Evolutionary conservation across 306 rosid genomes (phyloP), one percentile per base, ranked within the genome.

Genomic region (Quercus agrifolia): DNA sequence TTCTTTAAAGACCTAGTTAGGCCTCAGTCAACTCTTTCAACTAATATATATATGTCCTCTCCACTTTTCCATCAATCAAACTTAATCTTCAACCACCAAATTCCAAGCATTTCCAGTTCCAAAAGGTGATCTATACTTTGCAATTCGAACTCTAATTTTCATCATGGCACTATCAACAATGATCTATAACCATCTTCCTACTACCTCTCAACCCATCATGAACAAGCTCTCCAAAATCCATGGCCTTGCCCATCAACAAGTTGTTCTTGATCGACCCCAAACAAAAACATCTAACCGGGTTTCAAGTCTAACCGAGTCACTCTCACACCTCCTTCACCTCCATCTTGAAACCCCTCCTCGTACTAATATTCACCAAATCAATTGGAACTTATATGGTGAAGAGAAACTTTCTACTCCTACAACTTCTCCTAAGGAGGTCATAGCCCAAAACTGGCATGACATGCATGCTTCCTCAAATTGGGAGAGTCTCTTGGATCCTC

Each of bases 381-480:
- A 21, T 58, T 56, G 77, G 77, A 49, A 77, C 17, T 51, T 79
- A 23, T 38, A 59, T 13, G 55, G 21, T 1, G 84, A 84, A 30
- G 79, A 83, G 52, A 76, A 83, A 14, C 86, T 55, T 64, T 84
- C 91, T 44, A 88, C 88, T 14, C 91, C 91, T 51, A 72, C 91
- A 20, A 52, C 64, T 72, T 92, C 94, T 18, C 91, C 97, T 1
- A 87, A 77, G 49, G 97, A 92, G 38, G 57, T 62, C 71, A 90
- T 88, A 41, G 83, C 94, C 1, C 19, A 69, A n/a, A 81, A 66
- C 2, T 92, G 95, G 97, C 81, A 58, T 0, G 90, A 92, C 61
- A 80, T 90, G 31, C 93, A 87, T 9, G 95, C 92, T 1, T 57
- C 72, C 3, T n/a, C 33, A 0, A 58, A 85, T 33, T 92, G 92